Evolutionary conservation across 2,329 filamentous ascomycete genomes (phyloP).

Genomic region (Neonectria ditissima): DNA sequence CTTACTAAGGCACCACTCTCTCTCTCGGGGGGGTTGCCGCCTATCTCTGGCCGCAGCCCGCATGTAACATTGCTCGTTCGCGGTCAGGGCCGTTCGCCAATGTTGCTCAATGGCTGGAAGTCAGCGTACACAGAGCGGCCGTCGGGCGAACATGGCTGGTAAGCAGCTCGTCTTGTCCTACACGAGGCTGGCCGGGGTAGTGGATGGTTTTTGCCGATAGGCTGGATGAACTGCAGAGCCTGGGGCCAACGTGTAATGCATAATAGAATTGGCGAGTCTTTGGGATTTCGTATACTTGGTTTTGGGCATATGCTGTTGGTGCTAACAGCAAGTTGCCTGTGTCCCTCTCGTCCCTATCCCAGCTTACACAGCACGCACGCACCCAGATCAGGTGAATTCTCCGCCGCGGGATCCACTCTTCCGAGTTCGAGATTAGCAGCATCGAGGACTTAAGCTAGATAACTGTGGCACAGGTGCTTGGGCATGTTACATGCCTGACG

Average conservation of each 20-base stretch:
- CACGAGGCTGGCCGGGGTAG: too few relatives aligned
- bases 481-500: background rate
- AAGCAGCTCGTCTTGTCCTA: background rate
- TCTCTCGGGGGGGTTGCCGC: background rate
- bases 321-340: too few relatives aligned
- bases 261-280: too few relatives aligned
- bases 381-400: background rate
- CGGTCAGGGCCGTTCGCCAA: background rate
- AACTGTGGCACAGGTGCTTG: background rate
- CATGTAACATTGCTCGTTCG: background rate
- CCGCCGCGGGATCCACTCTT: background rate
- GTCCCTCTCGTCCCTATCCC: too few relatives aligned
- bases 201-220: too few relatives aligned
- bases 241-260: too few relatives aligned
- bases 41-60: background rate
- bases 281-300: too few relatives aligned
- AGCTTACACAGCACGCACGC: too few relatives aligned
- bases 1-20: background rate
- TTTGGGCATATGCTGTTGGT: too few relatives aligned
- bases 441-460: background rate
- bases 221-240: too few relatives aligned
- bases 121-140: background rate
- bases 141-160: background rate
- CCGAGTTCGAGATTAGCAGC: conserved; percentile 4
- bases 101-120: background rate